Evolutionary conservation across 805 yeast species (phyloP).

Genomic region (Lipomyces chichibuensis): DNA sequence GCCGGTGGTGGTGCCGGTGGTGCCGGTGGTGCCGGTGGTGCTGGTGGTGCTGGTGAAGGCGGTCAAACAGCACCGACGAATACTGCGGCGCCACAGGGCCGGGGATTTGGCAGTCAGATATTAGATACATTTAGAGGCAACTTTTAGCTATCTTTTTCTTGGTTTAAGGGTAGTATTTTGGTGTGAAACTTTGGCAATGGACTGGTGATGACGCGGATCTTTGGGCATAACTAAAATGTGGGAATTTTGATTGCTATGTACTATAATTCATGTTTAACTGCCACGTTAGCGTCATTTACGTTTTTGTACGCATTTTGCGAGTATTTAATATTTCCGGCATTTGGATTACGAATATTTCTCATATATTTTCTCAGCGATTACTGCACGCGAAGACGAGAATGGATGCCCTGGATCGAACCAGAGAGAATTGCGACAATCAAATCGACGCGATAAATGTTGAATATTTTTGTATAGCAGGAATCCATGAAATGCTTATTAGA

Average conservation of each 20-base stretch:
- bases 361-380: too few relatives aligned
- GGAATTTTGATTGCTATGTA: neutral
- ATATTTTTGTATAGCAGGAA: neutral
- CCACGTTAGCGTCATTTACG: neutral
- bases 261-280: neutral
- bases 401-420: neutral
- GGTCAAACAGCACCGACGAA: neutral
- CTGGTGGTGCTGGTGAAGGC: neutral
- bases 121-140: slow-evolving; percentile 30
- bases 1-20: slow-evolving; percentile 1
- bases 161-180: neutral
- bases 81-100: slow-evolving; percentile 3
- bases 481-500: neutral
- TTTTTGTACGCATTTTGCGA: neutral
- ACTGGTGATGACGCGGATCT: neutral
- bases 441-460: neutral
- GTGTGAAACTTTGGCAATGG: neutral
- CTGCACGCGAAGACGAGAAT: too few relatives aligned
- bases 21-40: slow-evolving; percentile 4
- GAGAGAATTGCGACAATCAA: neutral
- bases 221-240: neutral
- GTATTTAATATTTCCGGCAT: neutral
- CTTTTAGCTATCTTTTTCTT: slow-evolving; percentile 5
- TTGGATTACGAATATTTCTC: neutral
- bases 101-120: slow-evolving; percentile 27